phyloP scores from a whole-genome alignment of 2,329 filamentous ascomycete genomes.

The Sarocladium kiliense region DNA sequence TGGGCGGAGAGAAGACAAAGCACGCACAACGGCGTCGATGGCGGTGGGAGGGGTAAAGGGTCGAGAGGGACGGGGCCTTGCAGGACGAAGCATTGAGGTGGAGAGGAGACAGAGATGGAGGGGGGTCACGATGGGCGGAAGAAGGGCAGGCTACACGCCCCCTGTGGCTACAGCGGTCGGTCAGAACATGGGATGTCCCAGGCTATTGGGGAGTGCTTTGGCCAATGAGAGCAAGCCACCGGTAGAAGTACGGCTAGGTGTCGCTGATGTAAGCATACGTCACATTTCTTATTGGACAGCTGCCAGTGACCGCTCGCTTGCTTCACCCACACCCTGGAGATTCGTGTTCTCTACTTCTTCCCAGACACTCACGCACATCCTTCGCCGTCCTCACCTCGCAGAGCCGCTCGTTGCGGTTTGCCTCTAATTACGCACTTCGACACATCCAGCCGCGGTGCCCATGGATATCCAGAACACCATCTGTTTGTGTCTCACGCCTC shows the following conservation, averaged over 20 bases:
- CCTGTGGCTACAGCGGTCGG: not conserved
- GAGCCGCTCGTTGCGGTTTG: too few relatives aligned
- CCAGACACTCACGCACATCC: not conserved
- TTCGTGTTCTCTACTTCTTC: not conserved
- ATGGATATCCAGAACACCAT: too few relatives aligned
- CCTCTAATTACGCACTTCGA: too few relatives aligned
- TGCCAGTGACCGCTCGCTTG: too few relatives aligned
- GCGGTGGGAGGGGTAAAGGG: not conserved
- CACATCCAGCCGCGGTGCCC: too few relatives aligned
- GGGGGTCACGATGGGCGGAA: not conserved
- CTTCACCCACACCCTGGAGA: not conserved
- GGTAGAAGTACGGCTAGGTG: not conserved
- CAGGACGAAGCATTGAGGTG: not conserved
- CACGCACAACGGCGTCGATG: not conserved
- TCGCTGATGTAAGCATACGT: not conserved
- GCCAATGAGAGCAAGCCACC: not conserved
- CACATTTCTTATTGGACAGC: not conserved
- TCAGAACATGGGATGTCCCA: not conserved
- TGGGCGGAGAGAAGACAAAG: not conserved
- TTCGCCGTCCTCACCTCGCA: not conserved
- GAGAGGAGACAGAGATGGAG: not conserved
- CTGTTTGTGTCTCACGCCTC: too few relatives aligned
- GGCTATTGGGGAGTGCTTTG: not conserved
- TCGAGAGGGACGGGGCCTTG: constrained; percentile 1
- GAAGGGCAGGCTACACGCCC: not conserved